A percentile compares a stretch with the other conserved stretches of the same genome.
These are phyloP conservation scores for Daldinia loculata DNA, from an alignment of 495 filamentous ascomycete species.

Conservation along the genomic window DNA sequence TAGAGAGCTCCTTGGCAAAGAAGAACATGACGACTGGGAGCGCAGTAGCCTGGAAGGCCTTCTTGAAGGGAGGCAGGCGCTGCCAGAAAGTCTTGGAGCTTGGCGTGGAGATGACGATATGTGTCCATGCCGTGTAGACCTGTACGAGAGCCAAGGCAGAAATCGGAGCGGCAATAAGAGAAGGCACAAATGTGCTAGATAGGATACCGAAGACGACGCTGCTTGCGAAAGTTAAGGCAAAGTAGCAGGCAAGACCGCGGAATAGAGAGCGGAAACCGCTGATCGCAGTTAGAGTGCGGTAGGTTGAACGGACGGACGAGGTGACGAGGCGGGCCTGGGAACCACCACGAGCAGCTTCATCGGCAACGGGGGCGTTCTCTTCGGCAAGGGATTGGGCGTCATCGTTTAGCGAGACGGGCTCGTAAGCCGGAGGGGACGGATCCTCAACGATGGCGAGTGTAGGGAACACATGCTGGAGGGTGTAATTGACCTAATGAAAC, in stretches of 20 bases:
- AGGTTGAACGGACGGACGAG: conserved; percentile 54
- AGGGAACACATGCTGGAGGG: conserved; percentile 51
- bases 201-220: conserved; percentile 36
- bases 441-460: conserved; percentile 60
- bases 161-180: conserved; percentile 48
- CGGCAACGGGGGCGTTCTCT: conserved; percentile 36
- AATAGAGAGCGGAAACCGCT: conserved; percentile 52
- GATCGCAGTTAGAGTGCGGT: conserved; percentile 49
- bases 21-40: conserved; percentile 50
- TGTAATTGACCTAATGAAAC: conserved; percentile 50
- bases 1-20: conserved; percentile 41
- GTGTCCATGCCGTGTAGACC: conserved; percentile 54
- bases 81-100: conserved; percentile 50
- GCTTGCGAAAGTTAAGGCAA: conserved; percentile 29
- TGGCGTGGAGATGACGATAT: conserved; percentile 56
- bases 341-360: conserved; percentile 33
- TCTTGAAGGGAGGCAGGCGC: conserved; percentile 56
- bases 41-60: conserved; percentile 55
- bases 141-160: conserved; percentile 49
- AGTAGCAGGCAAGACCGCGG: conserved; percentile 51
- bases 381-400: conserved; percentile 42
- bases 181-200: conserved; percentile 31
- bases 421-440: conserved; percentile 58
- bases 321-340: conserved; percentile 49
- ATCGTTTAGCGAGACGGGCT: conserved; percentile 52